Evolutionary conservation across 1,284 basidiomycete species (phyloP), one percentile per base, ranked within the genome.

Genomic region (Sanguinoderma infundibulare): DNA sequence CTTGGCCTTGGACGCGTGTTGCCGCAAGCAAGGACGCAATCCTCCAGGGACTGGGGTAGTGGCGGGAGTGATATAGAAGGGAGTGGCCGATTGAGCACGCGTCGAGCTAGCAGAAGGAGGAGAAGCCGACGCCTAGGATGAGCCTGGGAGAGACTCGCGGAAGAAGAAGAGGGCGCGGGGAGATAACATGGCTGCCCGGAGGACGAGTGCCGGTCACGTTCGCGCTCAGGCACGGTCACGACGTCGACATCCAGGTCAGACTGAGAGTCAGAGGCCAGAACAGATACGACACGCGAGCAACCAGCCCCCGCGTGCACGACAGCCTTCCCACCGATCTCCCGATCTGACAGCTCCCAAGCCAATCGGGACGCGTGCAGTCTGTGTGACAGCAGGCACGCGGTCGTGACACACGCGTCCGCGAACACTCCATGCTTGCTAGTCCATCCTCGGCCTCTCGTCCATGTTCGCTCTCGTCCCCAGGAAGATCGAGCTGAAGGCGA

Each of bases 391-490:
- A 15, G 28, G 6, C 42, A 46, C 28, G 42, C 28, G 42, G 28
- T 28, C 20, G 49, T 26, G 51, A 52, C 51, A 36, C 35, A 46
- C 47, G 20, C 20, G 20, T 52, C 49, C 40, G 50, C 42, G n/a
- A 38, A 20, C 20, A 42, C n/a, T n/a, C 22, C 20, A 24, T 40
- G 36, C 26, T 46, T 22, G 42, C 42, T 46, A 46, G 42, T 46
- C 42, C 42, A 5, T 26, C 42, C 42, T 46, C 42, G 42, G 42
- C 42, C 42, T 7, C 42, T 26, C 42, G 42, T 26, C 54, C 50
- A 74, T 74, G 73, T 62, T 74, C 20, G 67, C 67, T 17, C 73
- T 74, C 54, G 58, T 74, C 28, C 73, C 73, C 34, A 69, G 73
- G 17, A 70, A 70, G 51, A 69, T 74, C 47, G n/a, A n/a, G 62